These are phyloP conservation scores for Calocybe indica DNA, from an alignment of 768 basidiomycete species.

Conservation along the genomic window DNA sequence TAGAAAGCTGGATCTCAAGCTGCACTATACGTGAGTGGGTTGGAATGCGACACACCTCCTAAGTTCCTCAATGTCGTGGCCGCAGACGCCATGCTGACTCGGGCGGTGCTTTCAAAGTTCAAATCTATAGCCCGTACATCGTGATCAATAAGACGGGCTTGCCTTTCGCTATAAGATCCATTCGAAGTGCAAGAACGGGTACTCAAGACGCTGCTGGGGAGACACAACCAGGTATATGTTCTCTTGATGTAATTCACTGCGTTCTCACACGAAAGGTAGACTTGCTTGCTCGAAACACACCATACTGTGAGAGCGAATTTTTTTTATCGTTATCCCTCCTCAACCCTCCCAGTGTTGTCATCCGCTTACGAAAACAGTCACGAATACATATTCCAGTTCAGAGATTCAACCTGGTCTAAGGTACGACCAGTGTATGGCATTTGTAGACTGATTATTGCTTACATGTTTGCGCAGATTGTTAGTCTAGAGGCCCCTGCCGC, in stretches of 20 bases:
- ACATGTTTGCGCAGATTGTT: constrained; percentile 44
- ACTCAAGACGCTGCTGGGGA: constrained; percentile 85
- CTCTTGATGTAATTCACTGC: constrained; percentile 3
- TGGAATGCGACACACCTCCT: no score
- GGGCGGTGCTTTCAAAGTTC: constrained; percentile 94
- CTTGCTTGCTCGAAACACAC: constrained; percentile 45
- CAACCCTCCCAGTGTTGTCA: constrained; percentile 62
- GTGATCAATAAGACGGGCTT: constrained; percentile 90
- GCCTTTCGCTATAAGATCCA: constrained; percentile 69
- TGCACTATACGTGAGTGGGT: constrained; percentile 82
- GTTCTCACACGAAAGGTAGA: constrained; percentile 23
- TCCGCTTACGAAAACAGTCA: constrained; percentile 76
- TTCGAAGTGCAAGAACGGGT: constrained; percentile 54
- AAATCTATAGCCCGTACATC: constrained; percentile 88
- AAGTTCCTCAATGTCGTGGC: background rate
- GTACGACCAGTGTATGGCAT: constrained; percentile 26
- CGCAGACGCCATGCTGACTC: constrained; percentile 75
- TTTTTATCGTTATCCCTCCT: background rate
- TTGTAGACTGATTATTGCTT: background rate
- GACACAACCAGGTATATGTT: constrained; percentile 46
- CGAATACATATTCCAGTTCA: constrained; percentile 76
- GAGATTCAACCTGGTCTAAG: constrained; percentile 87
- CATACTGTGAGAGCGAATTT: constrained; percentile 65
- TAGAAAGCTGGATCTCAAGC: constrained; percentile 69
- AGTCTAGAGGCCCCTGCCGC: constrained; percentile 90